phyloP scores from a whole-genome alignment of 2,329 filamentous ascomycete genomes.

The Epicoccum nigrum region DNA sequence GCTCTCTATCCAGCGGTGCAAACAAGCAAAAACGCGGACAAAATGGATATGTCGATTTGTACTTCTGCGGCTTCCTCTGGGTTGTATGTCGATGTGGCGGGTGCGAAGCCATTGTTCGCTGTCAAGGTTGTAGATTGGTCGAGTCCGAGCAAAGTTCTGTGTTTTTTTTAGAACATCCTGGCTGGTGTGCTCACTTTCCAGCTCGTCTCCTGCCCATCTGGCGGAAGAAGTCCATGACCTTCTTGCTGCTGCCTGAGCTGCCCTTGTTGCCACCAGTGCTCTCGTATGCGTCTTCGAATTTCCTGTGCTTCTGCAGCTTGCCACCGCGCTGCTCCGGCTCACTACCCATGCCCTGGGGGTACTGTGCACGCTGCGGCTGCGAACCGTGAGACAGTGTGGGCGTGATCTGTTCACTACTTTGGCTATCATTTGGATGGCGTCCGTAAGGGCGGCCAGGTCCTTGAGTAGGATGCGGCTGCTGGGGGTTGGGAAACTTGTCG shows the following conservation, averaged over 20 bases:
- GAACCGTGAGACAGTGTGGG: constrained; percentile 17
- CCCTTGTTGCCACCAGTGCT: constrained; percentile 51
- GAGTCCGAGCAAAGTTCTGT: not conserved
- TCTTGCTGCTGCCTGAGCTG: constrained; percentile 73
- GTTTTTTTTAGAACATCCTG: not conserved
- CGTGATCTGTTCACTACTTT: constrained; percentile 42
- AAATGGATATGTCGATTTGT: constrained; percentile 1
- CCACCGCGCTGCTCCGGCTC: constrained; percentile 47
- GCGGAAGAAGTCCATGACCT: constrained; percentile 98
- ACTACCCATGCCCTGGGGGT: constrained; percentile 50
- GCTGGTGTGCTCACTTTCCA: constrained; percentile 5
- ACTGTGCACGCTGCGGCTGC: constrained; percentile 38
- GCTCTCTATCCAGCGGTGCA: constrained; percentile 20
- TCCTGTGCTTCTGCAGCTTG: constrained; percentile 82
- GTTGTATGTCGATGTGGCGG: not conserved
- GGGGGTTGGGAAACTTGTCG: constrained; percentile 46
- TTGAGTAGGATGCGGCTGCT: constrained; percentile 39
- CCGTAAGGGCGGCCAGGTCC: constrained; percentile 31
- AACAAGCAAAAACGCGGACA: constrained; percentile 9
- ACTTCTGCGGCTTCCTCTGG: constrained; percentile 2
- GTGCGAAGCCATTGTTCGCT: constrained; percentile 4
- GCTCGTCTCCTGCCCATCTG: constrained; percentile 64
- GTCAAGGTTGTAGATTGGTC: constrained; percentile 3
- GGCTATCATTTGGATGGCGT: constrained; percentile 43
- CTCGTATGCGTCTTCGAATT: constrained; percentile 88